These are phyloP conservation scores for Aspergillus felis DNA, from an alignment of 2,329 filamentous ascomycete species.

Conservation along the genomic window DNA sequence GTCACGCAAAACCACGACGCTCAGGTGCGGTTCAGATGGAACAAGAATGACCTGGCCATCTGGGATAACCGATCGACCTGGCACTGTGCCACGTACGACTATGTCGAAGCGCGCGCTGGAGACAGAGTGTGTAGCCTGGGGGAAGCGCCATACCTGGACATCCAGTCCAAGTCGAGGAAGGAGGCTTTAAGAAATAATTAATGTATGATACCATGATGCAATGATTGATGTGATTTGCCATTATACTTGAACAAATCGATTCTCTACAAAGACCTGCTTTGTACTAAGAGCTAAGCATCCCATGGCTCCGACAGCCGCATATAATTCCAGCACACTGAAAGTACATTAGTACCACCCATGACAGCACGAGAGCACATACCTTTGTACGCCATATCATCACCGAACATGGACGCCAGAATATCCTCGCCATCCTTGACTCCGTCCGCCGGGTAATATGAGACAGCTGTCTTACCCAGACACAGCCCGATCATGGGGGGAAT, in stretches of 20 bases:
- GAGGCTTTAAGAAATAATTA: conserved; percentile 27
- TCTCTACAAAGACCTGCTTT: not conserved
- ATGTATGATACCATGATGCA: not conserved
- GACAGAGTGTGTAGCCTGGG: conserved; percentile 50
- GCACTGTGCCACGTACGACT: conserved; percentile 41
- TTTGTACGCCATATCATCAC: conserved; percentile 62
- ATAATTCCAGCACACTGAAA: conserved; percentile 54
- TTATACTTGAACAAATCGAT: not conserved
- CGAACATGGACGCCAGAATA: conserved; percentile 53
- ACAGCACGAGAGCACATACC: conserved; percentile 46
- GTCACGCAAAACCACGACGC: conserved; percentile 49
- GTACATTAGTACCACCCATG: conserved; percentile 1
- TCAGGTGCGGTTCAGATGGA: conserved; percentile 50
- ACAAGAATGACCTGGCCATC: conserved; percentile 42
- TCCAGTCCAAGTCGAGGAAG: conserved; percentile 33
- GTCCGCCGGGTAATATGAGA: conserved; percentile 57
- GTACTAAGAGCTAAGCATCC: conserved; percentile 5
- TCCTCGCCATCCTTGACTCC: conserved; percentile 43
- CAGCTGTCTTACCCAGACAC: conserved; percentile 65
- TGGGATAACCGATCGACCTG: conserved; percentile 32
- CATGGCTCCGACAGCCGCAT: conserved; percentile 44
- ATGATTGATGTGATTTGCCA: not conserved
- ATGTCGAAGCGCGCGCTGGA: conserved; percentile 41
- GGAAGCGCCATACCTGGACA: conserved; percentile 51
- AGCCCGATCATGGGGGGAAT: conserved; percentile 66